Base-by-base conservation (phyloP, 1,284 basidiomycete genomes). In the Rhodofomes roseus region DNA sequence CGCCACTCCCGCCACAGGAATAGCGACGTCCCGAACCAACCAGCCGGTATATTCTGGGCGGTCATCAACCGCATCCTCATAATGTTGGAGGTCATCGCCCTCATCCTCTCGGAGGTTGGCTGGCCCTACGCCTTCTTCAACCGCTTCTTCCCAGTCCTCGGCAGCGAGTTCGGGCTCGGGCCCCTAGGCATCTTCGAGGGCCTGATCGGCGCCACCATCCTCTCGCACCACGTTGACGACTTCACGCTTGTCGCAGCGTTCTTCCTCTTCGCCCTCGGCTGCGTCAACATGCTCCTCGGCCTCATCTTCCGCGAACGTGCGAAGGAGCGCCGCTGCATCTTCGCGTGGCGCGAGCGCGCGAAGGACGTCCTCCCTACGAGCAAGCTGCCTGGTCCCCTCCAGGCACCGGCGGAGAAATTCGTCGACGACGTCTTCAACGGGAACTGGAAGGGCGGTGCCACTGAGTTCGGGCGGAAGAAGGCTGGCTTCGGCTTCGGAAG, bases 21-120 rank as follows among this genome's bases (percentile, higher is more conserved):
- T 61, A 90, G 89, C 72, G 90, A 91, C 1, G 90, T 95, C 20
- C 93, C 93, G n/a, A 90, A 93, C 71, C 93, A 96, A 71, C 80
- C 91, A 25, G 93, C 90, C 11, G 93, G 94, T 48, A 82, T 86
- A 31, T 95, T 96, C 77, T 95, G 92, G 90, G 89, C 92, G 16
- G 85, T 95, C 59, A 77, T 95, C 60, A 91, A 92, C 71, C 82
- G 90, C 62, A 79, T 95, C 51, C 81, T 95, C 72, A 92, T 95
- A 73, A 82, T 95, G 62, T 86, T 89, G 74, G 89, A 93, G 76
- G 83, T 86, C 64, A 72, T 93, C 66, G 80, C 93, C 56, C 85
- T 96, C 63, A 76, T 93, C 62, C 73, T 94, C 59, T 90, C 93
- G 54, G 93, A 96, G 74, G 62, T 93, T 62, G 85, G 88, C 64